Base-by-base conservation (phyloP, 768 basidiomycete genomes). In the Boletus rubropictus region DNA sequence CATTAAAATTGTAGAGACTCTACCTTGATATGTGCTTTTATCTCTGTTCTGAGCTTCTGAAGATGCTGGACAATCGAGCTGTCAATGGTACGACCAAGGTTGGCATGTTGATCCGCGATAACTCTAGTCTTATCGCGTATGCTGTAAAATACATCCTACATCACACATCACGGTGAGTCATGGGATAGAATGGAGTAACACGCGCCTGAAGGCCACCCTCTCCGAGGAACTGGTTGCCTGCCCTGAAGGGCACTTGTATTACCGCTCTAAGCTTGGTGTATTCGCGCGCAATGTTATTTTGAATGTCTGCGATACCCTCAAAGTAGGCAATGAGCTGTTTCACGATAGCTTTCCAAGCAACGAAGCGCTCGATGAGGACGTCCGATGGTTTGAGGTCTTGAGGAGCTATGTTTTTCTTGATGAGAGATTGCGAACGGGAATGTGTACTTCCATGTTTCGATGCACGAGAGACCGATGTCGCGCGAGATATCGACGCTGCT, bases 211-310 rank as follows among this genome's bases (percentile, higher is more conserved):
- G 72, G 39, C 96, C 95, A 11, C 89, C 90, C 66, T 98, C 93
- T n/a, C 96, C 96, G 4, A 99, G 75, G 63, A 99, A 99, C 72
- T 98, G 95, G 69, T 96, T 95, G 7, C 93, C 94, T 3, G 89
- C 80, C 29, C 86, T 75, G 72, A 99, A 98, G 0, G 96, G 96
- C 0, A 98, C 95, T 65, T 99, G 95, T 50, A 99, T 95, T 51
- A 98, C 90, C 2, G 85, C 91, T 9, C 89, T 88, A 36, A 99
- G 82, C 65, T 95, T 94, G 6, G 86, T 88, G 61, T 97, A 78
- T 68, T 98, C 95, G 51, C 82, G 81, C 11, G 94, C 92, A 6
- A 90, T 86, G 65, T 94, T 94, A 67, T 89, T 90, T 71, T 99
- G 87, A 50, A 97, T 95, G 64, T 97, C 94, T 24, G 60, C 60